A percentile compares a stretch with the other conserved stretches of the same genome.
phyloP scores from a whole-genome alignment of 2,329 filamentous ascomycete species.

The Fragosphaeria purpurea region DNA sequence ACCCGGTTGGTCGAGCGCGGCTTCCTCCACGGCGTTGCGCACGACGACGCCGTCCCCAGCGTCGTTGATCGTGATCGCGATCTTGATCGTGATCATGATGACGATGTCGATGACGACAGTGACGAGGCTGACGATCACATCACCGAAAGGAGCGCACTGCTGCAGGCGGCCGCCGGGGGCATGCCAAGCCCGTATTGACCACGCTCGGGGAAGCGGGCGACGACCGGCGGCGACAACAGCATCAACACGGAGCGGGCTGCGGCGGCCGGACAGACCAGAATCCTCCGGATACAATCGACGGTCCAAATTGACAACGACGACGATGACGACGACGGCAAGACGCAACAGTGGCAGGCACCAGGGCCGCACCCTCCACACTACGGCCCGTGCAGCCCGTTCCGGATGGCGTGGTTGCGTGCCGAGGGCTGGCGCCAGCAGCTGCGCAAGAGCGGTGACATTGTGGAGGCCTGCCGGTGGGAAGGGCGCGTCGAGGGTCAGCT shows the following conservation, averaged over 20 bases:
- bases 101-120: constrained; percentile 1
- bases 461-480: constrained; percentile 25
- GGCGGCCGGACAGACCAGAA: constrained; percentile 7
- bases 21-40: background rate
- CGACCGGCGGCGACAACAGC: background rate
- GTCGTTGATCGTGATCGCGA: background rate
- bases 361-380: too few relatives aligned
- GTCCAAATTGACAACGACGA: background rate
- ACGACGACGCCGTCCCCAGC: background rate
- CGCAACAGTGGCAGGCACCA: too few relatives aligned
- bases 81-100: background rate
- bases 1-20: constrained; percentile 10
- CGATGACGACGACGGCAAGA: background rate
- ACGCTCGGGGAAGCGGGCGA: constrained; percentile 20
- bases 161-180: constrained; percentile 12
- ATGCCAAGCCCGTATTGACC: constrained; percentile 22
- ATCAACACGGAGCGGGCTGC: background rate
- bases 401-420: constrained; percentile 27
- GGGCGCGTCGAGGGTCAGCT: constrained; percentile 19
- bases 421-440: constrained; percentile 28
- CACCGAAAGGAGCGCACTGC: constrained; percentile 22
- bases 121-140: constrained; percentile 14
- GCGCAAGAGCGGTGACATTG: constrained; percentile 20
- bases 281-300: background rate
- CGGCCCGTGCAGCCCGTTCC: constrained; percentile 12